A percentile compares a stretch with the other conserved stretches of the same genome.
Conservation (phyloP, 495 filamentous ascomycete genomes). For the Astrothelium subdiscretum region DNA sequence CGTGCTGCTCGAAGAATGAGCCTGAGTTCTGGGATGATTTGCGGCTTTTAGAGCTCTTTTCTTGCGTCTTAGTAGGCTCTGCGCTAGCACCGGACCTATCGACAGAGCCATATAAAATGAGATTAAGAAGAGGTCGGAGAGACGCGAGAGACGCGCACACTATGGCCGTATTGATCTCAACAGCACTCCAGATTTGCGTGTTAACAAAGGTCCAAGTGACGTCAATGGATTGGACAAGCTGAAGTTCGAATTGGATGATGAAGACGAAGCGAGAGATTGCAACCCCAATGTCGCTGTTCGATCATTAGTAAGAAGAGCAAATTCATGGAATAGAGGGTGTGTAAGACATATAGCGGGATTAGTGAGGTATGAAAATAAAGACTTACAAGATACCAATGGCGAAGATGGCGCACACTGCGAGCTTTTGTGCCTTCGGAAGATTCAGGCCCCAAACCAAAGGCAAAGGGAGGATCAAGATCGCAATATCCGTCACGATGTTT, state of each 20-base stretch:
- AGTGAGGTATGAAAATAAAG: not conserved
- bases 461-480: slow-evolving; percentile 1
- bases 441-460: not conserved
- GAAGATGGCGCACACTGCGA: slow-evolving; percentile 2
- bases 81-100: not conserved
- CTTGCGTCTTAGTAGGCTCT: not conserved
- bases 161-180: slow-evolving; percentile 1
- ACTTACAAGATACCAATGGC: slow-evolving; percentile 4
- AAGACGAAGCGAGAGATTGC: not conserved
- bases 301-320: not conserved
- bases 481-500: slow-evolving; percentile 3
- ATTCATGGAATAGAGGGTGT: not conserved
- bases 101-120: not conserved
- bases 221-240: not conserved
- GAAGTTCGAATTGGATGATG: slow-evolving; percentile 1
- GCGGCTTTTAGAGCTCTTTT: not conserved
- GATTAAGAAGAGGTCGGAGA: not conserved
- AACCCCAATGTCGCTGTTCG: not conserved
- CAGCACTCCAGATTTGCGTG: not conserved
- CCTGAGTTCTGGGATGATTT: not conserved
- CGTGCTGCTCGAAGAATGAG: not conserved
- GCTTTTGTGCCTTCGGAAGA: slow-evolving; percentile 6
- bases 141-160: slow-evolving; percentile 9
- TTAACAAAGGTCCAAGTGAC: not conserved
- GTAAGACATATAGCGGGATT: not conserved